phyloP scores from a whole-genome alignment of 1,284 basidiomycete species.

The Tranzscheliella williamsii region DNA sequence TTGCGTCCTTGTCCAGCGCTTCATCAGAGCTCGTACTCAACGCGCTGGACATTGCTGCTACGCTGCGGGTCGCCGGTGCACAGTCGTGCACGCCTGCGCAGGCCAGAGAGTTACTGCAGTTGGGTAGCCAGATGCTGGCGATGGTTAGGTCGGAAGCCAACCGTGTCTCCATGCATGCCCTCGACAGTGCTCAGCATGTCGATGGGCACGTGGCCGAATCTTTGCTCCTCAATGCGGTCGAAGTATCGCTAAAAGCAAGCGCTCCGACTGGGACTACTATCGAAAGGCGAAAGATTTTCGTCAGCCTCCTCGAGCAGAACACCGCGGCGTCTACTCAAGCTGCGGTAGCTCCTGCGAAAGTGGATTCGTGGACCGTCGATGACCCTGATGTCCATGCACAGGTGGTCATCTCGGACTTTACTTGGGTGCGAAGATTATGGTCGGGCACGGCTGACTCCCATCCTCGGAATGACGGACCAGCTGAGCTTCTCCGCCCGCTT shows the following conservation, averaged over 20 bases:
- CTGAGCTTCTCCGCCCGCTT: slow-evolving; percentile 26
- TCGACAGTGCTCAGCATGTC: background rate
- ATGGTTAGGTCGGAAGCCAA: slow-evolving; percentile 16
- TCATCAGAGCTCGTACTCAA: slow-evolving; percentile 45
- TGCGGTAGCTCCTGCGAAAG: slow-evolving; percentile 19
- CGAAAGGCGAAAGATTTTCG: slow-evolving; percentile 6
- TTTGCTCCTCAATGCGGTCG: slow-evolving; percentile 14
- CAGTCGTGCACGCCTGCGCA: slow-evolving; percentile 20
- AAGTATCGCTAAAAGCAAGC: slow-evolving; percentile 18
- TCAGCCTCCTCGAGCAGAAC: slow-evolving; percentile 18
- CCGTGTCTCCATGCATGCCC: slow-evolving; percentile 2
- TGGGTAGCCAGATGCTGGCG: slow-evolving; percentile 25
- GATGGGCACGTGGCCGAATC: slow-evolving; percentile 9
- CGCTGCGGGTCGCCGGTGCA: slow-evolving; percentile 20
- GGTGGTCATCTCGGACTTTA: slow-evolving; percentile 10
- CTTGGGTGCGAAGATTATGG: slow-evolving; percentile 28
- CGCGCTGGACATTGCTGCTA: slow-evolving; percentile 42
- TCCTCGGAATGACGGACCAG: slow-evolving; percentile 18
- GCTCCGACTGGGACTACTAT: background rate
- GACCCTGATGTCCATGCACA: slow-evolving; percentile 4
- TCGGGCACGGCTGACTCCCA: slow-evolving; percentile 1
- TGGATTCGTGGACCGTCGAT: slow-evolving; percentile 16
- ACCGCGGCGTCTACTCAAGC: slow-evolving; percentile 7
- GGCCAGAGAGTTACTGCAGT: slow-evolving; percentile 15
- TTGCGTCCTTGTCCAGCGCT: slow-evolving; percentile 2